Conservation (phyloP, 164 flowering plant species). For the Stephania yunnanensis region DNA sequence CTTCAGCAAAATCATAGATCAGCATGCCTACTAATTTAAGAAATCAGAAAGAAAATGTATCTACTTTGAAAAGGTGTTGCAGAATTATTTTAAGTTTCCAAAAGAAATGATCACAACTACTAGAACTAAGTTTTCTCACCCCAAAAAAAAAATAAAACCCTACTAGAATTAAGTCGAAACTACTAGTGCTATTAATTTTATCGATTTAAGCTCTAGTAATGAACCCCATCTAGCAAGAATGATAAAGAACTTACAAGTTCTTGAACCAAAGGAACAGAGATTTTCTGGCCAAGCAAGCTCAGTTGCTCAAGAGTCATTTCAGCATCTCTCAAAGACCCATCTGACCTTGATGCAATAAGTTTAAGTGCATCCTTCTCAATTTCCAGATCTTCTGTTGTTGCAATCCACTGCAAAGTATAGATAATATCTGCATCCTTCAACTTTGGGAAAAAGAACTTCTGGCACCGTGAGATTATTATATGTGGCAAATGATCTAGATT, state of each 20-base stretch:
- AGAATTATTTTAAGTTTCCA: neutral
- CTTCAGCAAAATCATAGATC: too few species aligned
- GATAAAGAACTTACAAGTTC: slow-evolving; percentile 63
- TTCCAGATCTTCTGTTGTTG: slow-evolving; percentile 74
- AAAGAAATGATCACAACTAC: neutral
- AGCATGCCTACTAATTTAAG: neutral
- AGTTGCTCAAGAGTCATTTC: slow-evolving; percentile 98
- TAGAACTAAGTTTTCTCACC: neutral
- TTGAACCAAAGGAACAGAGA: slow-evolving; percentile 79
- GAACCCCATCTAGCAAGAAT: neutral
- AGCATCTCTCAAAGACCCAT: slow-evolving; percentile 97
- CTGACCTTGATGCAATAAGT: slow-evolving; percentile 90
- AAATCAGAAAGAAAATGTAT: neutral
- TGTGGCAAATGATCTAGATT: slow-evolving; percentile 90
- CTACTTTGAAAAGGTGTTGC: neutral
- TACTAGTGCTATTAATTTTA: neutral
- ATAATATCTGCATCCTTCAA: slow-evolving; percentile 90
- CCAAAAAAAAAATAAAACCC: too few species aligned
- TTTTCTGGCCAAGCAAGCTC: slow-evolving; percentile 89
- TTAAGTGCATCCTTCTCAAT: slow-evolving; percentile 87
- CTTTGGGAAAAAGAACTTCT: slow-evolving; percentile 94
- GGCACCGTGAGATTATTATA: slow-evolving; percentile 87
- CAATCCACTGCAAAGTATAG: slow-evolving; percentile 76
- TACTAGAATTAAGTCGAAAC: neutral
- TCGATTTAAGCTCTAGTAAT: neutral